Evolutionary conservation across 2,329 filamentous ascomycete species (phyloP), one percentile per base, ranked within the genome.

Genomic region (Paracorniculantispora psalliotae): DNA sequence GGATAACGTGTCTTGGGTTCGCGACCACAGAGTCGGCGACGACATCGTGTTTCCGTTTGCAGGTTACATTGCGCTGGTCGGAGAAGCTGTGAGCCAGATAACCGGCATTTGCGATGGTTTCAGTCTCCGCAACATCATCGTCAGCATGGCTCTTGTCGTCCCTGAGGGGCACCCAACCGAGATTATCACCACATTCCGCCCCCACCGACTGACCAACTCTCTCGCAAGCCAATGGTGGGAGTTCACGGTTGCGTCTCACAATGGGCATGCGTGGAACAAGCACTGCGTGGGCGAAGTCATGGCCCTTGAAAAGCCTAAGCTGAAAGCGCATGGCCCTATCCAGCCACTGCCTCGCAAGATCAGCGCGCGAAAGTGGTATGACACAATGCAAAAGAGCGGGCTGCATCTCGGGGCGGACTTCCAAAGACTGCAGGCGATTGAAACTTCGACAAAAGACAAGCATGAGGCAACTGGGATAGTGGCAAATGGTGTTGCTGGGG

Each of bases 11-110:
- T 57, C 65, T 4, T 79, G 76, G 77, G 57, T 79, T 0, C 43
- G 56, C 3, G 71, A 76, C 47, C 75, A 80, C 52, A 52, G 59
- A 19, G 48, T 66, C 54, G 79, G 67, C 10, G 63, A 64, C 0
- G 53, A 71, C 5, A 64, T 72, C 33, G 65, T 79, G 1, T 76
- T 75, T 51, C 76, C 77, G 0, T 68, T 57, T 23, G 70, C 75
- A 4, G 72, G 67, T 0, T 78, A 74, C 59, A 46, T 76, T 1
- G 59, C 64, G 28, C 70, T 73, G 67, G 68, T 65, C 7, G 65
- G 63, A 1, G 72, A 75, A 59, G 73, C 72, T 2, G 47, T 63
- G 0, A 43, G 63, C 3, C 65, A 67, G 48, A 55, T 64, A 13
- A 51, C 17, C 10, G 59, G 53, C 3, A 56, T 58, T 3, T 19